phyloP scores from a whole-genome alignment of 345 rosid species.

The Zanthoxylum bungeanum region DNA sequence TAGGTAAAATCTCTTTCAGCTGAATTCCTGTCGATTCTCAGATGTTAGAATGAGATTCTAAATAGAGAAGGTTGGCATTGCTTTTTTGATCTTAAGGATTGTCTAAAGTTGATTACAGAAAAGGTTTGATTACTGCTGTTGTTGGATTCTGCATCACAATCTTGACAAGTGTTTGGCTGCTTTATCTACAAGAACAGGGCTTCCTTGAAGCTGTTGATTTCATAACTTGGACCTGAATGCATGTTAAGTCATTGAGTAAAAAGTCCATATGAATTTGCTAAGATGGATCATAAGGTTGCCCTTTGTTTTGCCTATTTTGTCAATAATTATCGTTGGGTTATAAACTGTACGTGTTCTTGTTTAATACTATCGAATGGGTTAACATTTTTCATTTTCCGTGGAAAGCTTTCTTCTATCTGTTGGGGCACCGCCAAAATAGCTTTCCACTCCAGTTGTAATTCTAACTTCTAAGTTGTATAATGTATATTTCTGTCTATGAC shows the following conservation, averaged over 20 bases:
- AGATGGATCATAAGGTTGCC: too few relatives aligned
- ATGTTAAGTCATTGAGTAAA: neutral
- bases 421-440: neutral
- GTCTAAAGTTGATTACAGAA: neutral
- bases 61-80: neutral
- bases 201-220: neutral
- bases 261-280: neutral
- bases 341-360: neutral
- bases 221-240: neutral
- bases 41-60: neutral
- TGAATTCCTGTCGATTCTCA: neutral
- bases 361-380: too few relatives aligned
- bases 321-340: neutral
- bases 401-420: neutral
- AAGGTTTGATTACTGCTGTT: neutral
- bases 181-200: neutral
- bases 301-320: neutral
- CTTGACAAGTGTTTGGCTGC: neutral
- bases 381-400: too few relatives aligned
- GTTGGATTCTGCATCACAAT: neutral
- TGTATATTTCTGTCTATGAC: slow-evolving; percentile 10
- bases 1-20: neutral
- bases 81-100: neutral
- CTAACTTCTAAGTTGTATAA: neutral
- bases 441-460: neutral